A percentile compares a stretch with the other conserved stretches of the same genome.
Conservation (phyloP, 768 basidiomycete species). For the Lepiota brunneoincarnata region DNA sequence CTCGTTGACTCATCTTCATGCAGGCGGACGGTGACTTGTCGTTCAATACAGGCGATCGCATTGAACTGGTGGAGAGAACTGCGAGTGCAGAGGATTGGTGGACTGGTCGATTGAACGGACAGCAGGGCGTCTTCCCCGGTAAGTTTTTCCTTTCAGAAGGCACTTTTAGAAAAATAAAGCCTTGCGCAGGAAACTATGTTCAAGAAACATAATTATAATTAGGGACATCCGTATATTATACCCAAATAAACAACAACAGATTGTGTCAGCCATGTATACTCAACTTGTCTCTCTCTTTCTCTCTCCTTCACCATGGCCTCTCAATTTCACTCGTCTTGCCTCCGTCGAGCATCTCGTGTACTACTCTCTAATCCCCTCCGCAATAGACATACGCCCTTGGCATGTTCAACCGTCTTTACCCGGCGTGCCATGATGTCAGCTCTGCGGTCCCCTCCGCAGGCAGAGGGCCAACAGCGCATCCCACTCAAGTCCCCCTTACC, state of each 20-base stretch:
- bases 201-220: slow-evolving; percentile 47
- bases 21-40: slow-evolving; percentile 90
- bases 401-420: slow-evolving; percentile 30
- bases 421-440: slow-evolving; percentile 72
- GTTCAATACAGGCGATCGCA: slow-evolving; percentile 85
- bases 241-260: slow-evolving; percentile 24
- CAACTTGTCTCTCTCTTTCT: background rate
- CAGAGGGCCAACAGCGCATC: slow-evolving; percentile 37
- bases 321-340: slow-evolving; percentile 14
- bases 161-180: slow-evolving; percentile 9
- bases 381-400: slow-evolving; percentile 18
- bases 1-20: slow-evolving; percentile 1
- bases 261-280: slow-evolving; percentile 12
- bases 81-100: slow-evolving; percentile 93
- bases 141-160: slow-evolving; percentile 15
- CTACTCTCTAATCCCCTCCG: slow-evolving; percentile 28
- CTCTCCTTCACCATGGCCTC: slow-evolving; percentile 12
- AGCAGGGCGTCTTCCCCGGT: slow-evolving; percentile 90
- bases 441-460: slow-evolving; percentile 34
- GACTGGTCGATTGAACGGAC: slow-evolving; percentile 85
- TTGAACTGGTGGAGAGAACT: slow-evolving; percentile 84
- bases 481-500: slow-evolving; percentile 10
- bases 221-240: too few species aligned
- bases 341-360: slow-evolving; percentile 18
- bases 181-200: slow-evolving; percentile 59